phyloP scores from a whole-genome alignment of 2,329 filamentous ascomycete species.

The Cladosporium sp. region DNA sequence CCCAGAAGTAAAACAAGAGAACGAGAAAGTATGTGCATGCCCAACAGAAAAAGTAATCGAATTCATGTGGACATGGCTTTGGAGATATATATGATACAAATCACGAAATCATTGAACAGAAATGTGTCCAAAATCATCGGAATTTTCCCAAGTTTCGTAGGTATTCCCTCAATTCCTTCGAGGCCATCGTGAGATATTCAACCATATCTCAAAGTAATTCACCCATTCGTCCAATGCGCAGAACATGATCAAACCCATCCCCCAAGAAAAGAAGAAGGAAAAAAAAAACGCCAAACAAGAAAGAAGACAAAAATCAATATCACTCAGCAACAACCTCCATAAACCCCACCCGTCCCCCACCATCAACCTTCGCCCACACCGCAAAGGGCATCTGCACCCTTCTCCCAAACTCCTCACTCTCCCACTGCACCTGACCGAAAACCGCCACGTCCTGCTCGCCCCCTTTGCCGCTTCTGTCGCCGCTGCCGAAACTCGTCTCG shows the following conservation, averaged over 20 bases:
- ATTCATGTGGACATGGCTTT: not conserved
- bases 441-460: not conserved
- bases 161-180: too few relatives aligned
- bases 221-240: too few relatives aligned
- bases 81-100: conserved; percentile 8
- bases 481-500: not conserved
- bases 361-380: conserved; percentile 8
- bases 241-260: too few relatives aligned
- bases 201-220: not conserved
- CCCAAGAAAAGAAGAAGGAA: too few relatives aligned
- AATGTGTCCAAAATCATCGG: too few relatives aligned
- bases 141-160: not conserved
- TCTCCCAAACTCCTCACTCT: not conserved
- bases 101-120: not conserved
- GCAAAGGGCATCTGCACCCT: conserved; percentile 7
- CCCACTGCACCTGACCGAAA: conserved; percentile 6
- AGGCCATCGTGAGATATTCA: too few relatives aligned
- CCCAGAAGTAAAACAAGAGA: conserved; percentile 3
- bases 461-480: too few relatives aligned
- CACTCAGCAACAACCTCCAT: conserved; percentile 10
- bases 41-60: not conserved
- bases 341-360: conserved; percentile 6
- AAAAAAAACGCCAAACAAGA: too few relatives aligned
- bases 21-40: too few relatives aligned
- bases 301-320: not conserved